phyloP scores from a whole-genome alignment of 352 stramenopile genomes.

The Thalassiosira hispida region DNA sequence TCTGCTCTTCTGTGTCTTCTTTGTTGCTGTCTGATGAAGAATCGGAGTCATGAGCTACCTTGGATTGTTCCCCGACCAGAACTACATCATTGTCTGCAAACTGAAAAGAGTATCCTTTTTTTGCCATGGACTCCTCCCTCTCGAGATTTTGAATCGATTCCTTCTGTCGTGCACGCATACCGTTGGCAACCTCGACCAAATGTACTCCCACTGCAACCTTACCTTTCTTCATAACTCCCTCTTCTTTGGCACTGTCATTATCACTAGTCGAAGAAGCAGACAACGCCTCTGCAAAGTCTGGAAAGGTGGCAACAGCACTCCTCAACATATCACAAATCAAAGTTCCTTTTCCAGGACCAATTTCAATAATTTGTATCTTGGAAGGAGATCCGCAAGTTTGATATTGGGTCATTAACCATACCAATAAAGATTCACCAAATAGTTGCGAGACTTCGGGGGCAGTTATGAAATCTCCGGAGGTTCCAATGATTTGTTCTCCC shows the following conservation, averaged over 20 bases:
- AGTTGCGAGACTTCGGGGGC: conserved; percentile 85
- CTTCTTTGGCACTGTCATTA: neutral
- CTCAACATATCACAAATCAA: conserved; percentile 94
- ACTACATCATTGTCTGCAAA: conserved; percentile 20
- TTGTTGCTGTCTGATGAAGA: conserved; percentile 2
- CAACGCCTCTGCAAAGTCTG: conserved; percentile 79
- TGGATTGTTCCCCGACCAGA: neutral
- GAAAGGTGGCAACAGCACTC: conserved; percentile 87
- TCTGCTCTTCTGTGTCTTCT: conserved; percentile 7
- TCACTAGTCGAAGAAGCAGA: conserved; percentile 5
- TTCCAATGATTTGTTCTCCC: conserved; percentile 78
- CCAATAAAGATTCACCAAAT: conserved; percentile 84
- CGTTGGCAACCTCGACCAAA: conserved; percentile 82
- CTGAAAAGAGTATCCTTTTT: conserved; percentile 57
- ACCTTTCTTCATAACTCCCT: neutral
- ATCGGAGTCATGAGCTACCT: neutral
- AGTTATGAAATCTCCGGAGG: conserved; percentile 84
- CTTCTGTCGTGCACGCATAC: conserved; percentile 91
- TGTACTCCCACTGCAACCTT: conserved; percentile 63
- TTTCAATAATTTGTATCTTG: conserved; percentile 82
- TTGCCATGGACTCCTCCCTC: conserved; percentile 44
- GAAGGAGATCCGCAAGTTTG: conserved; percentile 52
- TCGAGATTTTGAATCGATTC: conserved; percentile 80
- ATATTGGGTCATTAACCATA: conserved; percentile 84
- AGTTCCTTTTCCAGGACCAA: conserved; percentile 90